phyloP scores from a whole-genome alignment of 106 monocot species.

The Hemerocallis citrina region DNA sequence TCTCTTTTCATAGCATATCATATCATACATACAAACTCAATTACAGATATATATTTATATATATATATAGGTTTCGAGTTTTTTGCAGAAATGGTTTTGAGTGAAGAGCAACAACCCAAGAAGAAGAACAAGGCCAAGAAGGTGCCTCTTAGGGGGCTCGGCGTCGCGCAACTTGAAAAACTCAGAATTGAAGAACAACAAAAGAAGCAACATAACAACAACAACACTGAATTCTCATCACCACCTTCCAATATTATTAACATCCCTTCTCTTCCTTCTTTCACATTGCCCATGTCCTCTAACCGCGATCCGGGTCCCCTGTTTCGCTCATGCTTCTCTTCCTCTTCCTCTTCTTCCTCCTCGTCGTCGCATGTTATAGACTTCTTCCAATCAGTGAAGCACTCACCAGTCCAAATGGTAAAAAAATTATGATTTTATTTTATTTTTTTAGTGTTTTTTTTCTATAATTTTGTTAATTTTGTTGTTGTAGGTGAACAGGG shows the following conservation, averaged over 20 bases:
- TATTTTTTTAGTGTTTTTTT: background rate
- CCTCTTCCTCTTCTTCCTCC: too few relatives aligned
- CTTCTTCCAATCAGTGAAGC: too few relatives aligned
- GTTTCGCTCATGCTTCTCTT: too few relatives aligned
- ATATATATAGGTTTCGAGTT: too few relatives aligned
- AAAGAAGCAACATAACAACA: background rate
- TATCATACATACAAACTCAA: too few relatives aligned
- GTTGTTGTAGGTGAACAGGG: conserved; percentile 32
- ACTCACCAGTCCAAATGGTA: background rate
- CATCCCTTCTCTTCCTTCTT: background rate
- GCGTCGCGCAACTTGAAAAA: conserved; percentile 77
- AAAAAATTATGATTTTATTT: too few relatives aligned
- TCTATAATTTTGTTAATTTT: background rate
- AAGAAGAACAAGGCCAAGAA: conserved; percentile 55
- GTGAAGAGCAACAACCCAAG: too few relatives aligned
- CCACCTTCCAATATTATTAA: background rate
- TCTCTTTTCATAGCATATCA: too few relatives aligned
- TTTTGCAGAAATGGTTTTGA: too few relatives aligned
- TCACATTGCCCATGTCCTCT: too few relatives aligned
- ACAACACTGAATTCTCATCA: background rate
- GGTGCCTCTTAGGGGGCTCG: conserved; percentile 68
- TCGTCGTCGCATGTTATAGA: background rate
- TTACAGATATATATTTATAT: too few relatives aligned
- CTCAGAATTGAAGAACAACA: conserved; percentile 53
- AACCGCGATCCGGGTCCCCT: too few relatives aligned